These are phyloP conservation scores for Suillus placidus DNA, from an alignment of 768 basidiomycete species.

Conservation along the genomic window DNA sequence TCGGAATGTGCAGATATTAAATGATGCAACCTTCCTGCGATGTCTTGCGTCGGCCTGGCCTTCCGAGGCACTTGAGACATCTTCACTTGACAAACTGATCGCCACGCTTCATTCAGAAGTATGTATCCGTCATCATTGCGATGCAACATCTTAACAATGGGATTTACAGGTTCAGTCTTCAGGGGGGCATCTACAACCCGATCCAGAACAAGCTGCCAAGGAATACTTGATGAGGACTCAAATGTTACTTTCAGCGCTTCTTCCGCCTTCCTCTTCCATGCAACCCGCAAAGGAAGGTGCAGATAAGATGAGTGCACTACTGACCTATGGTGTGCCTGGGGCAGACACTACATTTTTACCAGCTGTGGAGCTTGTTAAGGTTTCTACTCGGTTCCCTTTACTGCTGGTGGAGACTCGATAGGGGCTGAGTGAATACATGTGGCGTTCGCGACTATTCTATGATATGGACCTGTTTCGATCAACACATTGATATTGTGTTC, in stretches of 20 bases:
- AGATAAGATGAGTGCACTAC: slow-evolving; percentile 46
- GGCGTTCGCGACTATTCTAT: slow-evolving; percentile 10
- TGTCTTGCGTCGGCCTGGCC: slow-evolving; percentile 41
- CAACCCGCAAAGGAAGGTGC: slow-evolving; percentile 27
- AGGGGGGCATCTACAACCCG: slow-evolving; percentile 11
- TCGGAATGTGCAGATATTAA: slow-evolving; percentile 35
- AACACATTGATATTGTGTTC: not conserved
- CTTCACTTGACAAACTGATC: slow-evolving; percentile 32
- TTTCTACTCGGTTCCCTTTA: slow-evolving; percentile 75
- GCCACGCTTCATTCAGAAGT: slow-evolving; percentile 31
- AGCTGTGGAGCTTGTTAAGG: slow-evolving; percentile 66
- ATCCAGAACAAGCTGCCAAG: slow-evolving; percentile 33
- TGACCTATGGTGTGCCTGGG: slow-evolving; percentile 55
- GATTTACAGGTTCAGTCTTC: slow-evolving; percentile 19
- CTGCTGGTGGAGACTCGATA: slow-evolving; percentile 55
- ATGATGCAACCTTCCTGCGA: slow-evolving; percentile 54
- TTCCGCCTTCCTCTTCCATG: slow-evolving; percentile 42
- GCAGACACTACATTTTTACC: slow-evolving; percentile 58
- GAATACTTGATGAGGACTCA: slow-evolving; percentile 61
- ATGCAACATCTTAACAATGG: not conserved
- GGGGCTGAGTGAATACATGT: slow-evolving; percentile 17
- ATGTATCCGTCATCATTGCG: slow-evolving; percentile 10
- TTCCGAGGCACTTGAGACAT: slow-evolving; percentile 11
- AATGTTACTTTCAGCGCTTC: slow-evolving; percentile 59
- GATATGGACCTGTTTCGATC: not conserved